Evolutionary conservation across 495 filamentous ascomycete species (phyloP).

Genomic region (Aspergillus bridgeri): DNA sequence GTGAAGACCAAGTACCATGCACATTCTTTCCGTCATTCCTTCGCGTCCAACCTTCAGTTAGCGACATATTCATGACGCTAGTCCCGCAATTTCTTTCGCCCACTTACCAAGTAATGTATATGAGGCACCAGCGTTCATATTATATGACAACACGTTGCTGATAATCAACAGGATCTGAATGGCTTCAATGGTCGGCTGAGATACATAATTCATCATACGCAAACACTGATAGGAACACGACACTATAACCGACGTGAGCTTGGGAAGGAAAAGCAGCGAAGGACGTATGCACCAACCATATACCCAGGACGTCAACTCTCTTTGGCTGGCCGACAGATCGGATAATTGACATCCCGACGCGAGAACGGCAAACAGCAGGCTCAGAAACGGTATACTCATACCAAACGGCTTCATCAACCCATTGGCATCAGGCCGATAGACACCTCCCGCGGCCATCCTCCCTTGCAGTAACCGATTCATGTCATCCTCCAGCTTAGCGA

Average conservation of each 20-base stretch:
- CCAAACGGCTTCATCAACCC: conserved; percentile 42
- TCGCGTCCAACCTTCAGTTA: not conserved
- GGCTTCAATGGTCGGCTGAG: conserved; percentile 52
- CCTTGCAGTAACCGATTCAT: conserved; percentile 65
- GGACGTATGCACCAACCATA: conserved; percentile 40
- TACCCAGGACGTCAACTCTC: conserved; percentile 59
- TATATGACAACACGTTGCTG: conserved; percentile 59
- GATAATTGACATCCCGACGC: conserved; percentile 79
- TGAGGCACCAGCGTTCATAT: conserved; percentile 62
- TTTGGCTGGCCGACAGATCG: conserved; percentile 54
- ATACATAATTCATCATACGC: conserved; percentile 59
- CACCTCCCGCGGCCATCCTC: conserved; percentile 49
- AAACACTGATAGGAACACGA: conserved; percentile 63
- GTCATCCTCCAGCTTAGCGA: conserved; percentile 61
- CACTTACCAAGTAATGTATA: conserved; percentile 54
- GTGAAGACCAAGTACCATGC: conserved; percentile 57
- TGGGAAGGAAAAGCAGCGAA: not conserved
- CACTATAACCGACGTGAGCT: conserved; percentile 30
- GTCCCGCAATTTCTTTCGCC: conserved; percentile 5
- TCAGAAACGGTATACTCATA: conserved; percentile 38
- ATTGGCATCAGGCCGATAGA: conserved; percentile 36
- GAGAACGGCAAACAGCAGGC: conserved; percentile 68
- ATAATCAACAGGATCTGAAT: conserved; percentile 59
- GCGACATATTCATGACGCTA: not conserved
- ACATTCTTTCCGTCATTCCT: conserved; percentile 59